Conservation (phyloP, 106 monocot species). For the Dioscorea zingiberensis region DNA sequence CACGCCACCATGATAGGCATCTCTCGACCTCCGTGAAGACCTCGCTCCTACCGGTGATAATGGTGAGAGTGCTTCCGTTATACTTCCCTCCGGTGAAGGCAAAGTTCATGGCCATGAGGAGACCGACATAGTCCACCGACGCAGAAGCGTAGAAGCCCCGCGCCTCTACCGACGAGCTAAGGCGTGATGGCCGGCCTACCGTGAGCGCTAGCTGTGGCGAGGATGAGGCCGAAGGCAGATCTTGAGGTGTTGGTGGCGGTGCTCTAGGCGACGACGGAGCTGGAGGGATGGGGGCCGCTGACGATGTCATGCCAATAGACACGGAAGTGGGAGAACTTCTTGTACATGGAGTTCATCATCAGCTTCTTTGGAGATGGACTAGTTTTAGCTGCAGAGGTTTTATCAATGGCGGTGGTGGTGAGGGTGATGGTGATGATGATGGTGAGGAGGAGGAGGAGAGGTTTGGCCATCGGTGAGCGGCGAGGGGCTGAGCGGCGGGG, state of each 20-base stretch:
- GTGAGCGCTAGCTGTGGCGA: conserved; percentile 30
- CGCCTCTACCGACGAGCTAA: conserved; percentile 26
- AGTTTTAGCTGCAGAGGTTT: too few species aligned
- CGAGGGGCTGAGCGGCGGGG: too few species aligned
- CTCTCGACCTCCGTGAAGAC: conserved; percentile 31
- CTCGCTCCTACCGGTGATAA: conserved; percentile 37
- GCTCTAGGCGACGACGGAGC: background rate
- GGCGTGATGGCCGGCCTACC: conserved; percentile 11
- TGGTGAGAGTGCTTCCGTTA: conserved; percentile 37
- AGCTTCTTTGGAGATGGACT: too few species aligned
- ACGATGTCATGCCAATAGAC: conserved; percentile 15
- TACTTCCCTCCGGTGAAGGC: conserved; percentile 34
- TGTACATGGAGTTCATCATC: too few species aligned
- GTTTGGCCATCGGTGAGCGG: too few species aligned
- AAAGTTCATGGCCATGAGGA: conserved; percentile 46
- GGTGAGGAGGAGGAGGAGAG: background rate
- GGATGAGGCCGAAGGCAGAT: conserved; percentile 2
- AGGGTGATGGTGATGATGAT: background rate
- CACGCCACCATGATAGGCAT: conserved; percentile 51
- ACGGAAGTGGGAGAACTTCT: conserved; percentile 2
- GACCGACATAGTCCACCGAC: conserved; percentile 5
- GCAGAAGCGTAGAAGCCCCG: conserved; percentile 38
- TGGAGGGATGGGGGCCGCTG: conserved; percentile 6
- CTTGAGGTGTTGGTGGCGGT: background rate
- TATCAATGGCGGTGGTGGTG: background rate